Conservation (phyloP, 768 basidiomycete species). For the Cytidiella melzeri region DNA sequence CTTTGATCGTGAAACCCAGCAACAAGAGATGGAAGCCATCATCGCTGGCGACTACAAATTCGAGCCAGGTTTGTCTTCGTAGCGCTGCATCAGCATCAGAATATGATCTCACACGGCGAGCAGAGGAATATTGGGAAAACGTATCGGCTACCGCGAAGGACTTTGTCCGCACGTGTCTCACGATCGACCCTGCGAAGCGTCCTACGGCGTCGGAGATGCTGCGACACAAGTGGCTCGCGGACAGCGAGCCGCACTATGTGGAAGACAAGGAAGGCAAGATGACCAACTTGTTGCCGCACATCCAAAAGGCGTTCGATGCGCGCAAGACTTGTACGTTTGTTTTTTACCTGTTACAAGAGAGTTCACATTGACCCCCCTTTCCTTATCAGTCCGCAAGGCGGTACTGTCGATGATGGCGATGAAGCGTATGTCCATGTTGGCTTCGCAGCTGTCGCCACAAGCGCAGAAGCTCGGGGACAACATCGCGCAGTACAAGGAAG, state of each 20-base stretch:
- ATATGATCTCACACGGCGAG: slow-evolving; percentile 6
- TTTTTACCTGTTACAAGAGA: slow-evolving; percentile 1
- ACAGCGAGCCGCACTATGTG: slow-evolving; percentile 64
- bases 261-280: slow-evolving; percentile 56
- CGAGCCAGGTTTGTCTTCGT: slow-evolving; percentile 44
- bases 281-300: slow-evolving; percentile 78
- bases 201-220: slow-evolving; percentile 75
- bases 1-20: slow-evolving; percentile 87
- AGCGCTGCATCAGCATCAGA: background rate
- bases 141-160: slow-evolving; percentile 78
- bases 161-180: slow-evolving; percentile 81
- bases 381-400: slow-evolving; percentile 71
- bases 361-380: background rate
- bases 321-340: slow-evolving; percentile 68
- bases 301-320: slow-evolving; percentile 87
- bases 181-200: slow-evolving; percentile 72
- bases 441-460: slow-evolving; percentile 32
- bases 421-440: slow-evolving; percentile 67
- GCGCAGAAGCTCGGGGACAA: slow-evolving; percentile 50
- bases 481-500: slow-evolving; percentile 68
- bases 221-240: slow-evolving; percentile 76
- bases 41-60: slow-evolving; percentile 91
- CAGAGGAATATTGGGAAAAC: slow-evolving; percentile 78
- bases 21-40: slow-evolving; percentile 93
- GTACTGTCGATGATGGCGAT: slow-evolving; percentile 83